A percentile compares a stretch with the other conserved stretches of the same genome.
Evolutionary conservation across 306 rosid genomes (phyloP).

Genomic region (Echinosophora koreensis): DNA sequence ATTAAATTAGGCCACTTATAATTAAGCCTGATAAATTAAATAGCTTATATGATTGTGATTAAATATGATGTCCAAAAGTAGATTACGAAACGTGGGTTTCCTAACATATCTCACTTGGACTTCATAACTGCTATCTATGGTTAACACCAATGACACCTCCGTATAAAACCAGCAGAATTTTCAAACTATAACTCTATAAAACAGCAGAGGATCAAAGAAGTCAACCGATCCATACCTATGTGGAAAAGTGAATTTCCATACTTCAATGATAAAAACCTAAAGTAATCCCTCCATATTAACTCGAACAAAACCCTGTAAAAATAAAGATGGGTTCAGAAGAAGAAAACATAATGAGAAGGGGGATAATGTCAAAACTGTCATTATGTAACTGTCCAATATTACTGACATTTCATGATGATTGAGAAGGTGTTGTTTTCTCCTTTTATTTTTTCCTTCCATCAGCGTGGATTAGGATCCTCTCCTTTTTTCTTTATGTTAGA

Average conservation of each 20-base stretch:
- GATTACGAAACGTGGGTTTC: no score
- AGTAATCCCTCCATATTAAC: conserved; percentile 99
- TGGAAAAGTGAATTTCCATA: conserved; percentile 86
- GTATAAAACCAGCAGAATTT: conserved; percentile 15
- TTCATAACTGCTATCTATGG: conserved; percentile 24
- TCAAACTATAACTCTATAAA: conserved; percentile 23
- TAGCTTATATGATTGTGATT: no score
- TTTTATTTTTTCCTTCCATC: conserved; percentile 2
- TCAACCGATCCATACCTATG: conserved; percentile 63
- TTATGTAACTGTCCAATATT: conserved; percentile 13
- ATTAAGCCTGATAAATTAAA: no score
- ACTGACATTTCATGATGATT: conserved; percentile 5
- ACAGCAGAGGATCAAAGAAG: conserved; percentile 23
- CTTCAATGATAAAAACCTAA: conserved; percentile 84
- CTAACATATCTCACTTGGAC: conserved; percentile 4
- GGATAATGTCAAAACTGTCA: conserved; percentile 21
- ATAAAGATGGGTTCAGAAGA: conserved; percentile 37
- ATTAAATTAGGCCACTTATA: no score
- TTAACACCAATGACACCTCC: neutral
- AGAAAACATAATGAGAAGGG: neutral
- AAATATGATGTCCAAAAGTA: no score
- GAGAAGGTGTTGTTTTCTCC: conserved; percentile 16
- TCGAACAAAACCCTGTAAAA: conserved; percentile 88
- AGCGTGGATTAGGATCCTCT: no score
- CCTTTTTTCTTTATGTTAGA: no score